A percentile compares a stretch with the other conserved stretches of the same genome.
phyloP scores from a whole-genome alignment of 257 asterid species.

The Capsicum pubescens region DNA sequence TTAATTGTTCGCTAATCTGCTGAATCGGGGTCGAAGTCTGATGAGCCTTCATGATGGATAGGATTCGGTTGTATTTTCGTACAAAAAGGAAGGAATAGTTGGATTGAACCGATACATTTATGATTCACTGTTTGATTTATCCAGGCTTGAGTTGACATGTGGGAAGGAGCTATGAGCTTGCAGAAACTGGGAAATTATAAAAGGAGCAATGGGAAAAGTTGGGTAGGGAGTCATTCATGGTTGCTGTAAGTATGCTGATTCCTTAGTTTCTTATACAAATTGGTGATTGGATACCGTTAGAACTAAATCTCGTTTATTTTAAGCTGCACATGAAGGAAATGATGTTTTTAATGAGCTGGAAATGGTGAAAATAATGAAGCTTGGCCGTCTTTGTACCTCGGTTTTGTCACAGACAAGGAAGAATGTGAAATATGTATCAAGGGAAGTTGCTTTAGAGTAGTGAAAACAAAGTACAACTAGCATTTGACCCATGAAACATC shows the following conservation, averaged over 20 bases:
- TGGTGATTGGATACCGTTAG: neutral
- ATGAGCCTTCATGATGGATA: neutral
- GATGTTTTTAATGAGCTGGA: neutral
- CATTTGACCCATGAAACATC: conserved; percentile 6
- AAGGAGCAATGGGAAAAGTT: neutral
- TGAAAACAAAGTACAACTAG: neutral
- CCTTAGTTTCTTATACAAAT: neutral
- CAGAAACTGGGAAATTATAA: neutral
- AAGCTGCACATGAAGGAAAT: neutral
- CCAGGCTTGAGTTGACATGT: conserved; percentile 2
- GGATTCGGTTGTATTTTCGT: neutral
- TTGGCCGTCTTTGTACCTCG: neutral
- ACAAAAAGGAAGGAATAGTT: neutral
- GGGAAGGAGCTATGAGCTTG: neutral
- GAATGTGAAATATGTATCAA: neutral
- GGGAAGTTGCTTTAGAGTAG: neutral
- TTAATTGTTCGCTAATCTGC: neutral
- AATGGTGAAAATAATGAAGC: neutral
- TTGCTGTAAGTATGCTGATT: neutral
- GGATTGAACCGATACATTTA: neutral
- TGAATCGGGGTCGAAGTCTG: neutral
- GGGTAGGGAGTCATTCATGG: neutral
- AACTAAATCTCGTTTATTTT: conserved; percentile 11
- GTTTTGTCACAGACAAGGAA: neutral
- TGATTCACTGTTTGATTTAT: neutral